Base-by-base conservation (phyloP, 805 yeast genomes). In the Hyphopichia homilentoma region DNA sequence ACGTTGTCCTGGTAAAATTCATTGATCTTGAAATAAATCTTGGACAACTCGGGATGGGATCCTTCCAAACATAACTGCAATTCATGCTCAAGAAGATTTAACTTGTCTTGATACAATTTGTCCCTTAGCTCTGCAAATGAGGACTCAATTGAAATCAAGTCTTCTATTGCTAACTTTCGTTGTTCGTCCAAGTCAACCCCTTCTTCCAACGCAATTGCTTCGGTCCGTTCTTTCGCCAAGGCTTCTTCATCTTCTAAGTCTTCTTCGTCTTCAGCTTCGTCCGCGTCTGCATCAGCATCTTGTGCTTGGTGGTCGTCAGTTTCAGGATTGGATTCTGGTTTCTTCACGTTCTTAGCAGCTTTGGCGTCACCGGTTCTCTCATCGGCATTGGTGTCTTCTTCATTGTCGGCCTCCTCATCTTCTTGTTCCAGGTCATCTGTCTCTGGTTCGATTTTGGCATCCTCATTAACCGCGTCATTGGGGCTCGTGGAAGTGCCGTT, bases 71-170 rank as follows among this genome's bases (percentile, higher is more conserved):
- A 89, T 72, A 90, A 75, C 47, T 82, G 82, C 39, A 90, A 64
- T 55, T 93, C 98, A 27, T 83, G 81, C 44, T 86, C 85, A 42
- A 84, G 70, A 40, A 84, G 75, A 22, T 73, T 67, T 50, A 89
- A 63, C 54, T 86, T 89, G 52, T 88, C 95, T 39, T 83, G 88
- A 57, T 84, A 90, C 30, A 93, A 64, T 47, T 75, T 73, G 55
- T 93, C 97, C 41, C 96, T 76, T 35, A 90, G 67, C 40, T 75
- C 70, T 5, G 97, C 97, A 68, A 89, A 93, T 34, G 82, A 83
- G 25, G 81, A 67, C 54, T 93, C 98, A 36, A 93, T 87, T 16
- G 74, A 76, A 2, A 88, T 81, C 32, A 93, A 74, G 32, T 77
- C 82, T 31, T 75, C 73, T 32, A 90, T 65, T 2, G 95, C 95